phyloP scores from a whole-genome alignment of 345 rosid species.

The Populus pruinosa region DNA sequence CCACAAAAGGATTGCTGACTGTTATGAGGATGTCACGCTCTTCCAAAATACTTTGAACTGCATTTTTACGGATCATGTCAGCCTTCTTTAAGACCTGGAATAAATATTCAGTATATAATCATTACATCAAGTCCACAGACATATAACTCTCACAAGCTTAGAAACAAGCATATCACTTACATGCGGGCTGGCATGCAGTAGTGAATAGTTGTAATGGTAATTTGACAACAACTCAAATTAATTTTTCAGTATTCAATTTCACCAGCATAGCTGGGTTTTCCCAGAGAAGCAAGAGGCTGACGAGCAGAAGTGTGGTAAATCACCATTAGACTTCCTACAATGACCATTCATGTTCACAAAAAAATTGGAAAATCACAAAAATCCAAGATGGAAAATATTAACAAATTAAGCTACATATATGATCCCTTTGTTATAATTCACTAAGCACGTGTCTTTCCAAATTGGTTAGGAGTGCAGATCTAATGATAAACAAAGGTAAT shows the following conservation, averaged over 20 bases:
- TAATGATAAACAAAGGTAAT: too few relatives aligned
- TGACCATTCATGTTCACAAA: not conserved
- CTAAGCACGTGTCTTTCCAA: not conserved
- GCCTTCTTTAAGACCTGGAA: constrained; percentile 85
- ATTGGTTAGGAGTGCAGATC: not conserved
- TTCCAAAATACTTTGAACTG: constrained; percentile 92
- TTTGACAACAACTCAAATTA: not conserved
- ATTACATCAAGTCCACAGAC: not conserved
- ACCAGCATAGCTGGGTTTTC: not conserved
- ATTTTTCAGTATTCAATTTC: not conserved
- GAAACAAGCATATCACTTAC: not conserved
- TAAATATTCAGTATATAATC: constrained; percentile 9
- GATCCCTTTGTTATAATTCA: not conserved
- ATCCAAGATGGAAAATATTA: too few relatives aligned
- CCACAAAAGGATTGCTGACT: constrained; percentile 96
- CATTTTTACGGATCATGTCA: constrained; percentile 96
- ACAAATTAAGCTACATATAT: not conserved
- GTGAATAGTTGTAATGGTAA: not conserved
- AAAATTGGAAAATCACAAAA: not conserved
- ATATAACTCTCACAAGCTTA: not conserved
- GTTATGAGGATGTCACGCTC: constrained; percentile 95
- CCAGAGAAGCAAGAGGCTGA: not conserved
- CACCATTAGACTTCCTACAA: not conserved
- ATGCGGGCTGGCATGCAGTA: not conserved
- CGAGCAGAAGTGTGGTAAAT: not conserved